A percentile compares a stretch with the other conserved stretches of the same genome.
Conservation (phyloP, 768 basidiomycete genomes). For the Tylopilus intermedius region DNA sequence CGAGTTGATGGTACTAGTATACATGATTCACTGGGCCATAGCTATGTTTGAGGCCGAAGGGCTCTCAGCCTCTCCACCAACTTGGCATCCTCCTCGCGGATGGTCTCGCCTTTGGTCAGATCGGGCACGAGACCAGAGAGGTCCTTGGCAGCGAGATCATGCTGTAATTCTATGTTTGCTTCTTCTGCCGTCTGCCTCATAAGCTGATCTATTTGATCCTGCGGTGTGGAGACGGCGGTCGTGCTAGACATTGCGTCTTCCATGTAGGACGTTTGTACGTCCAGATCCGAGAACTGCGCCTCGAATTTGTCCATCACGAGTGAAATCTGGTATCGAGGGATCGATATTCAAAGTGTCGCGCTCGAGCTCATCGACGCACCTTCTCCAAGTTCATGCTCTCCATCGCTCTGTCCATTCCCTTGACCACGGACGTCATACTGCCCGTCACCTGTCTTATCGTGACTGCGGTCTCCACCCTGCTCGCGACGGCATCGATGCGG, state of each 20-base stretch:
- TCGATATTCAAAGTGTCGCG: not conserved
- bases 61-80: conserved; percentile 87
- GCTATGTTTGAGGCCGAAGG: conserved; percentile 68
- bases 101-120: conserved; percentile 44
- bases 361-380: conserved; percentile 42
- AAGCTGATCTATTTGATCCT: conserved; percentile 92
- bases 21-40: conserved; percentile 2
- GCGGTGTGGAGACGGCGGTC: conserved; percentile 88
- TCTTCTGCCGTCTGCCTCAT: conserved; percentile 95
- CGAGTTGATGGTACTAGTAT: conserved; percentile 2
- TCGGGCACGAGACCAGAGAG: conserved; percentile 53
- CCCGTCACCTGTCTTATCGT: conserved; percentile 97
- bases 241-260: conserved; percentile 93
- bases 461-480: conserved; percentile 95
- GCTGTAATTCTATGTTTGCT: conserved; percentile 90
- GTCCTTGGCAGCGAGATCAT: conserved; percentile 73
- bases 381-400: conserved; percentile 97
- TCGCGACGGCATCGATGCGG: conserved; percentile 94
- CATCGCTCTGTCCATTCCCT: conserved; percentile 99
- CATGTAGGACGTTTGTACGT: conserved; percentile 98
- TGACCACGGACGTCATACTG: conserved; percentile 93
- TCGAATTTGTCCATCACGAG: conserved; percentile 99
- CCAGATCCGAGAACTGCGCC: conserved; percentile 89
- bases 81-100: conserved; percentile 73
- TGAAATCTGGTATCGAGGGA: conserved; percentile 63